These are phyloP conservation scores for Apiotrichum siamense DNA, from an alignment of 1,284 basidiomycete species.

Conservation along the genomic window DNA sequence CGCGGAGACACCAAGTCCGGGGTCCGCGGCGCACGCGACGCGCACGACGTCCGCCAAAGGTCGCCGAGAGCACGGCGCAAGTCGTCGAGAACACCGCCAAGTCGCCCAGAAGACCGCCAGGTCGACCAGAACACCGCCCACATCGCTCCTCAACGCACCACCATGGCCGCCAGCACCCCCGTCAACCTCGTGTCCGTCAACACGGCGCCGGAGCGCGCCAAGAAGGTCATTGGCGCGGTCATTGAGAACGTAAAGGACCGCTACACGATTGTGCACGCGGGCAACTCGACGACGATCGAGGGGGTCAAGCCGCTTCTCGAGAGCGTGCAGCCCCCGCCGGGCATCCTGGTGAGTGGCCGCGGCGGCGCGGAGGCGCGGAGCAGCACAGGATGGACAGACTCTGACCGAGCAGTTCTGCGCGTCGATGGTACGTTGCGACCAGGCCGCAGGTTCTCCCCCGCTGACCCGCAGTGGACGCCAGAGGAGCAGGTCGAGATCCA, in stretches of 20 bases:
- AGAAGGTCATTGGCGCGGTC: conserved; percentile 38
- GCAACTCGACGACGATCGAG: conserved; percentile 41
- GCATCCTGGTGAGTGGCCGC: conserved; percentile 30
- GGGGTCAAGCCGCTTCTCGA: conserved; percentile 35
- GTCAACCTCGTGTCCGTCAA: conserved; percentile 45
- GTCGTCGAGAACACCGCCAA: no score
- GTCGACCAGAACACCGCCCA: no score
- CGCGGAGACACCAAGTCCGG: no score
- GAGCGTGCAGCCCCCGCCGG: conserved; percentile 37
- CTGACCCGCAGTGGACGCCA: conserved; percentile 33
- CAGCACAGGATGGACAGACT: background rate
- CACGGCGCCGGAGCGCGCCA: conserved; percentile 42
- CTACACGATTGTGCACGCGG: conserved; percentile 43
- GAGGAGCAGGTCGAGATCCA: conserved; percentile 45
- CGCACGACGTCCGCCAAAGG: no score
- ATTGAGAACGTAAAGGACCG: conserved; percentile 41
- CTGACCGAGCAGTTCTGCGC: conserved; percentile 30
- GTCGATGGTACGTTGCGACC: conserved; percentile 31
- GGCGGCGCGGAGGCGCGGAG: no score
- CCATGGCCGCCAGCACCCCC: conserved; percentile 6
- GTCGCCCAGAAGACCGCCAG: no score
- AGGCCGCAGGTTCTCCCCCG: background rate
- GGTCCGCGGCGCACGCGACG: no score
- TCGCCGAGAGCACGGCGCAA: no score
- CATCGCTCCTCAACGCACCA: background rate